Percentiles rank a stretch among this genome's conserved stretches.
Evolutionary conservation across 192 early-diverging fungal species (phyloP).

Genomic region (Coemansia sp.): DNA sequence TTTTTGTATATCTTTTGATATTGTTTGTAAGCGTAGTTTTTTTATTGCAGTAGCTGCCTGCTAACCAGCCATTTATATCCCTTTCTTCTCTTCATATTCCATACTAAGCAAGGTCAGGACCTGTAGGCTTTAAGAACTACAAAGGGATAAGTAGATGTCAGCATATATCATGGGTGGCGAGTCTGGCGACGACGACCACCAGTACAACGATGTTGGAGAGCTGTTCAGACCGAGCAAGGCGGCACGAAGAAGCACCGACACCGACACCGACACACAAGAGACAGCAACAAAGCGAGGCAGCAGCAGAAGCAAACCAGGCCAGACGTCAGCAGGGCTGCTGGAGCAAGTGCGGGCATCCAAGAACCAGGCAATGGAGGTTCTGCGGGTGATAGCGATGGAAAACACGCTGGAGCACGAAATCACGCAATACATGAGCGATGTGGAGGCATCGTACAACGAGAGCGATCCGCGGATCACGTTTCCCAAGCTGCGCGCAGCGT

Average conservation of each 20-base stretch:
- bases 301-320: neutral
- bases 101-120: too few species aligned
- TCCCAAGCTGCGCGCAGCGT: slow-evolving; percentile 58
- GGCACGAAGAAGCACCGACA: slow-evolving; percentile 16
- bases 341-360: slow-evolving; percentile 45
- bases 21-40: neutral
- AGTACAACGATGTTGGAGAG: slow-evolving; percentile 41
- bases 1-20: slow-evolving; percentile 4
- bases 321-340: neutral
- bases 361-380: slow-evolving; percentile 39
- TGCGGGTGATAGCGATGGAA: slow-evolving; percentile 30
- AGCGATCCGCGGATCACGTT: slow-evolving; percentile 23
- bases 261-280: neutral
- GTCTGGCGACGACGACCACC: slow-evolving; percentile 50
- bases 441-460: slow-evolving; percentile 43
- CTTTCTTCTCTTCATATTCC: neutral
- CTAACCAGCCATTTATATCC: neutral
- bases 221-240: slow-evolving; percentile 51
- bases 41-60: neutral
- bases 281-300: neutral
- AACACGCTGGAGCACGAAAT: slow-evolving; percentile 23
- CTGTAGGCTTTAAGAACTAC: neutral
- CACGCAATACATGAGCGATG: slow-evolving; percentile 30
- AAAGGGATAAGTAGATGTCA: slow-evolving; percentile 28
- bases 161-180: slow-evolving; percentile 17